Evolutionary conservation across 768 basidiomycete species (phyloP).

Genomic region (Leccinum ochraceum): DNA sequence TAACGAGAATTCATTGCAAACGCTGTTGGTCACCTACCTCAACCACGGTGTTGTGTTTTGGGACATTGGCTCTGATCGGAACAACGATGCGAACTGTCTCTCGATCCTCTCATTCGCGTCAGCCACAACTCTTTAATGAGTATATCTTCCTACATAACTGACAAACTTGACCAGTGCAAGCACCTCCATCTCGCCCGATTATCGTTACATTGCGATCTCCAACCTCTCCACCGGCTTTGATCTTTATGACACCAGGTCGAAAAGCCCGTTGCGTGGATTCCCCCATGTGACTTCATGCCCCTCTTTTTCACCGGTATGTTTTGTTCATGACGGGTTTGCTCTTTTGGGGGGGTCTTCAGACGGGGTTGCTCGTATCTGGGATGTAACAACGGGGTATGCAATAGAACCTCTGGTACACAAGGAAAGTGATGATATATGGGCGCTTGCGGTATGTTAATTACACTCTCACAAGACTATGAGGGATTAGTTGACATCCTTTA

Average conservation of each 20-base stretch:
- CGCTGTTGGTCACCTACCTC: neutral
- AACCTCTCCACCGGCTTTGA: neutral
- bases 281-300: neutral
- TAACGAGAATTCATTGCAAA: neutral
- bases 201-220: neutral
- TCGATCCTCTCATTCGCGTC: neutral
- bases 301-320: neutral
- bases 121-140: too few species aligned
- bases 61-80: neutral
- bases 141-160: neutral
- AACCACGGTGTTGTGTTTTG: neutral
- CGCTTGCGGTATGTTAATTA: neutral
- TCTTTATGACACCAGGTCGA: neutral
- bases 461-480: neutral
- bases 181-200: neutral
- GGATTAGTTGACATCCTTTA: neutral
- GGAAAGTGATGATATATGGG: neutral
- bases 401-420: neutral
- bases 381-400: neutral
- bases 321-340: neutral
- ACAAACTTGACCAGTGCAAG: neutral
- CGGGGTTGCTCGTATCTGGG: neutral
- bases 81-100: neutral
- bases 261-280: neutral
- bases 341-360: neutral